These are phyloP conservation scores for Pyrus hybrid DNA, from an alignment of 331 rosid species.

Conservation along the genomic window DNA sequence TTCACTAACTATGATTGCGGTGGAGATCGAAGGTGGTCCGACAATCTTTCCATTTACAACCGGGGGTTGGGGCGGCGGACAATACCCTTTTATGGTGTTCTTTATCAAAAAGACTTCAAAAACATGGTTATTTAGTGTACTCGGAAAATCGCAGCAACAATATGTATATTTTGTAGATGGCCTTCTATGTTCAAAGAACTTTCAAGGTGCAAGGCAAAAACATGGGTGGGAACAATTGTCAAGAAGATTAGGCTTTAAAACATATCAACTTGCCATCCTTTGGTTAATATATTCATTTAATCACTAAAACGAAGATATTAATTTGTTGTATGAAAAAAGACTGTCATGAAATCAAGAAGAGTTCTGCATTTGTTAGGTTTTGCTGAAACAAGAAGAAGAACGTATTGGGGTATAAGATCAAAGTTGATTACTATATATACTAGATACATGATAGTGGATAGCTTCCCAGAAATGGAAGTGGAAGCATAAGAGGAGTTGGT, in stretches of 20 bases:
- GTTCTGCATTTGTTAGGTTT: too few species aligned
- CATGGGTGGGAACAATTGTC: neutral
- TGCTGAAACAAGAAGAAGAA: too few species aligned
- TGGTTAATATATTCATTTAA: too few species aligned
- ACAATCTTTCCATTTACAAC: neutral
- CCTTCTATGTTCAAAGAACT: neutral
- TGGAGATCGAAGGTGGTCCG: slow-evolving; percentile 17
- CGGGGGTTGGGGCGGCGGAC: neutral
- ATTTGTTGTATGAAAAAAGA: too few species aligned
- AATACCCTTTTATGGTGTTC: neutral
- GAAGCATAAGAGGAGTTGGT: neutral
- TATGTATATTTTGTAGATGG: too few species aligned
- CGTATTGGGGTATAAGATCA: too few species aligned
- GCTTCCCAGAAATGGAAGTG: neutral
- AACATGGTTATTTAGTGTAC: neutral
- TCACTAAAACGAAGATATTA: too few species aligned
- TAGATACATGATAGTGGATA: neutral
- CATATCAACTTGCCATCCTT: neutral
- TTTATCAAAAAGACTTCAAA: neutral
- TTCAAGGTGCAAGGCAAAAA: neutral
- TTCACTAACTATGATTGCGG: slow-evolving; percentile 24
- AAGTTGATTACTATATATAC: too few species aligned
- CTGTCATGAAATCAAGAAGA: too few species aligned
- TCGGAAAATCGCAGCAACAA: too few species aligned
- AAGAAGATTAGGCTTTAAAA: neutral